These are phyloP conservation scores for Phylloporus rhodoxanthus DNA, from an alignment of 768 basidiomycete species.

Conservation along the genomic window DNA sequence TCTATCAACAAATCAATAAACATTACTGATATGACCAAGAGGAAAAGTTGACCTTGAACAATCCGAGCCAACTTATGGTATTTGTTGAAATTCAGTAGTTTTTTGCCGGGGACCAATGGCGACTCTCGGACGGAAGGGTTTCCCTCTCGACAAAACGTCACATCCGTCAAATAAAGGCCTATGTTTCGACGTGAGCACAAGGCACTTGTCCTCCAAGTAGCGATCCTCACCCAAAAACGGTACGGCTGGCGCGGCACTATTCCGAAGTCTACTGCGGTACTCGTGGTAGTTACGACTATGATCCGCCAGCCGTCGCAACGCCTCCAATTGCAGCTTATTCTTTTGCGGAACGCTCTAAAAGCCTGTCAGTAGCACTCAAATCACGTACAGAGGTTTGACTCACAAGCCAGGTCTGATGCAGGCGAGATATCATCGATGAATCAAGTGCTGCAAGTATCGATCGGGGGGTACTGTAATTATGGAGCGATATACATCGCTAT, in stretches of 20 bases:
- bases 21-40: not conserved
- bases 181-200: slow-evolving; percentile 13
- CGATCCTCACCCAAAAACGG: slow-evolving; percentile 78
- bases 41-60: slow-evolving; percentile 55
- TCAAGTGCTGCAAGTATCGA: slow-evolving; percentile 93
- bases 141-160: slow-evolving; percentile 94
- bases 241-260: slow-evolving; percentile 86
- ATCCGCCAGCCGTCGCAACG: slow-evolving; percentile 80
- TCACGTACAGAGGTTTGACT: slow-evolving; percentile 26
- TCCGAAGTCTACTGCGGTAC: slow-evolving; percentile 82
- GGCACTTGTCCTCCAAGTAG: not conserved
- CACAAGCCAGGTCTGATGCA: slow-evolving; percentile 92
- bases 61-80: slow-evolving; percentile 88
- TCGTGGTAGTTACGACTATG: slow-evolving; percentile 87
- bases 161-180: slow-evolving; percentile 85
- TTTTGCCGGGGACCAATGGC: slow-evolving; percentile 66
- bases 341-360: slow-evolving; percentile 77
- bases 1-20: slow-evolving; percentile 38
- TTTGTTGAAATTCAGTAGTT: slow-evolving; percentile 93
- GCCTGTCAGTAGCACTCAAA: slow-evolving; percentile 8
- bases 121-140: slow-evolving; percentile 83
- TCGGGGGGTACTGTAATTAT: slow-evolving; percentile 90
- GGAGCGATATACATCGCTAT: slow-evolving; percentile 76
- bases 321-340: slow-evolving; percentile 71
- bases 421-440: slow-evolving; percentile 87